Conservation (phyloP, 225 moss, liverwort and hornwort species). For the Antitrichia curtipendula region DNA sequence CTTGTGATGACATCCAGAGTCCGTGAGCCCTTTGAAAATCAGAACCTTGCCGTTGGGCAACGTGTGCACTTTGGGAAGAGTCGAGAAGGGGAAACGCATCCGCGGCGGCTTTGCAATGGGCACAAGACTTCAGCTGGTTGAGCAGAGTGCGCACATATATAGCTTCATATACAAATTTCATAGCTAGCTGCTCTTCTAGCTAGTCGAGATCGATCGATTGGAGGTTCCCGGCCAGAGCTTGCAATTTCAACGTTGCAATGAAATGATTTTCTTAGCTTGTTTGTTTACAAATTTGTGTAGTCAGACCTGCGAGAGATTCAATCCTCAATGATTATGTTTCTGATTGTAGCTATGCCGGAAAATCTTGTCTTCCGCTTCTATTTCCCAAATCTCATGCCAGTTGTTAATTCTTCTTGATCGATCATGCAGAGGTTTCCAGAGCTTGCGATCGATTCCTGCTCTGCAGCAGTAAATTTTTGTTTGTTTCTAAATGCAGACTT, state of each 20-base stretch:
- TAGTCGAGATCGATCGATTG: not conserved
- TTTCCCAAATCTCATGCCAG: not conserved
- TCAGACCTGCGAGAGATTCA: not conserved
- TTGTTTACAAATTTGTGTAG: not conserved
- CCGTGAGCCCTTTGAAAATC: not conserved
- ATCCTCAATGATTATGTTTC: not conserved
- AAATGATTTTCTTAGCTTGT: not conserved
- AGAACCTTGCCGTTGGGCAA: not conserved
- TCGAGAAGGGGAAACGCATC: not conserved
- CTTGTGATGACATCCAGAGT: fast-evolving
- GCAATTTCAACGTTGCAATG: not conserved
- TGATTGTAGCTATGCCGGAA: not conserved
- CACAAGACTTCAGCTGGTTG: not conserved
- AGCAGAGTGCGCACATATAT: not conserved
- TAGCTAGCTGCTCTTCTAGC: not conserved
- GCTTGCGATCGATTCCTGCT: too few species aligned
- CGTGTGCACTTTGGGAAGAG: not conserved
- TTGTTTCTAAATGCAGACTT: not conserved
- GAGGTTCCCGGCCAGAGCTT: not conserved
- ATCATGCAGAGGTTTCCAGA: not conserved
- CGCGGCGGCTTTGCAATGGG: not conserved
- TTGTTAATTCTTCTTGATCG: not conserved
- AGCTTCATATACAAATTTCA: not conserved
- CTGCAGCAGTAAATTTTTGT: not conserved
- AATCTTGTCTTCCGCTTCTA: not conserved